Evolutionary conservation across 1,284 basidiomycete species (phyloP).

Genomic region (Takashimella tepidaria): DNA sequence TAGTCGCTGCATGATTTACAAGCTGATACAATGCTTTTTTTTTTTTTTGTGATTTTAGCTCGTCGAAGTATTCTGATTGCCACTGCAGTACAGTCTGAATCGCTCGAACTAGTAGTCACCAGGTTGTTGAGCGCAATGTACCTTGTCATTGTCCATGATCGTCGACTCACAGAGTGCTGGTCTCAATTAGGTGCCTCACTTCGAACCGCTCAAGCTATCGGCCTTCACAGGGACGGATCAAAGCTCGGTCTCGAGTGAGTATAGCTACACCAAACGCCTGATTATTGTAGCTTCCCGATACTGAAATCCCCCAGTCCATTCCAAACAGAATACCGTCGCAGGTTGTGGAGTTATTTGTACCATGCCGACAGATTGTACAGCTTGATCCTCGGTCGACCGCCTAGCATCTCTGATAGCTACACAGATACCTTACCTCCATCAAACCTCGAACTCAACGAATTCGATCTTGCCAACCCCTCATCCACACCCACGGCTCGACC

Average conservation of each 20-base stretch:
- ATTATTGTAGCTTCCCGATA: too few relatives aligned
- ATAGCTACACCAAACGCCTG: too few relatives aligned
- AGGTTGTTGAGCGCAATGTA: slow-evolving; percentile 86
- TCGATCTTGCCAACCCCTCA: slow-evolving; percentile 40
- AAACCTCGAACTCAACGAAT: slow-evolving; percentile 70
- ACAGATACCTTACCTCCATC: slow-evolving; percentile 58
- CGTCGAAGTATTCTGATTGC: slow-evolving; percentile 79
- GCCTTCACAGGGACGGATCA: slow-evolving; percentile 84
- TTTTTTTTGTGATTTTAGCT: slow-evolving; percentile 59
- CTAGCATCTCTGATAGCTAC: slow-evolving; percentile 53
- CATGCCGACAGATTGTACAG: slow-evolving; percentile 75
- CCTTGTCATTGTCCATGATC: slow-evolving; percentile 62
- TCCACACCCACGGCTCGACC: slow-evolving; percentile 37
- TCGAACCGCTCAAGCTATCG: slow-evolving; percentile 87
- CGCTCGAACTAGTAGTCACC: slow-evolving; percentile 80
- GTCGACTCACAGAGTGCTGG: slow-evolving; percentile 70
- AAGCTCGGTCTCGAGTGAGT: slow-evolving; percentile 61
- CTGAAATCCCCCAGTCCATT: slow-evolving; percentile 54
- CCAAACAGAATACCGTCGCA: slow-evolving; percentile 80
- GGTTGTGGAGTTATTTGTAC: slow-evolving; percentile 90
- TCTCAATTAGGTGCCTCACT: slow-evolving; percentile 88
- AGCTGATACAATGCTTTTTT: slow-evolving; percentile 7
- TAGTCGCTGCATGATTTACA: not conserved
- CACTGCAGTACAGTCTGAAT: slow-evolving; percentile 84
- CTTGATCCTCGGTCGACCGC: slow-evolving; percentile 83